phyloP scores from a whole-genome alignment of 352 stramenopile species.

The Globisporangium camurandrum region DNA sequence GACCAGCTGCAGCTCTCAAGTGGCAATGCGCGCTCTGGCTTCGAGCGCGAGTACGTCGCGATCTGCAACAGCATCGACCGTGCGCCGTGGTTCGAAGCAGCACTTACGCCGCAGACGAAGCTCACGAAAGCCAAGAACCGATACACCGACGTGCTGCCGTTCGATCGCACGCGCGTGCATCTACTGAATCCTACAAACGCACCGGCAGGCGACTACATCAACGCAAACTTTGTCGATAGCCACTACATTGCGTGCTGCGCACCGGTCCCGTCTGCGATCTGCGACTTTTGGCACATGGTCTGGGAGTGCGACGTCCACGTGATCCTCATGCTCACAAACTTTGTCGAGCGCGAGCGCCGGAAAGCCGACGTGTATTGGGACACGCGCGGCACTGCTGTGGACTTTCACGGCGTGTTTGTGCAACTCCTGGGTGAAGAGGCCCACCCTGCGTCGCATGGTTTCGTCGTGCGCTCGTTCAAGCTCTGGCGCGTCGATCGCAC shows the following conservation, averaged over 20 bases:
- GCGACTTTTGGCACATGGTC: constrained; percentile 81
- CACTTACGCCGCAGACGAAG: constrained; percentile 56
- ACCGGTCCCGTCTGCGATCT: constrained; percentile 48
- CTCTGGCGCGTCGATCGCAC: constrained; percentile 24
- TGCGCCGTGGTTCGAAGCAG: constrained; percentile 38
- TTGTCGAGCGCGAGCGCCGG: constrained; percentile 59
- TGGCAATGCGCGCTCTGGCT: constrained; percentile 24
- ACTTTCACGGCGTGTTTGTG: constrained; percentile 48
- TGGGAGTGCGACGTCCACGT: constrained; percentile 72
- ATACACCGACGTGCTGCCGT: constrained; percentile 70
- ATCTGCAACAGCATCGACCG: constrained; percentile 55
- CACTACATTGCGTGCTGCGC: constrained; percentile 75
- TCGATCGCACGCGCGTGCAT: constrained; percentile 62
- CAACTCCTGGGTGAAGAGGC: constrained; percentile 37
- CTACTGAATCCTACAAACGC: constrained; percentile 16
- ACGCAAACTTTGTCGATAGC: constrained; percentile 55
- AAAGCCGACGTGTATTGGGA: constrained; percentile 81
- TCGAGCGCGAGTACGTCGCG: constrained; percentile 60
- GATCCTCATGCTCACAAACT: constrained; percentile 86
- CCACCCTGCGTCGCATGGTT: constrained; percentile 21
- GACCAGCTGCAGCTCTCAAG: constrained; percentile 22
- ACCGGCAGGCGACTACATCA: constrained; percentile 57
- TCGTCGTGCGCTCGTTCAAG: constrained; percentile 47
- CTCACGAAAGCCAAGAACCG: constrained; percentile 69
- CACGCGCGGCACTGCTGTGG: constrained; percentile 23